Conservation (phyloP, 768 basidiomycete genomes). For the Pleurotus pulmonarius region DNA sequence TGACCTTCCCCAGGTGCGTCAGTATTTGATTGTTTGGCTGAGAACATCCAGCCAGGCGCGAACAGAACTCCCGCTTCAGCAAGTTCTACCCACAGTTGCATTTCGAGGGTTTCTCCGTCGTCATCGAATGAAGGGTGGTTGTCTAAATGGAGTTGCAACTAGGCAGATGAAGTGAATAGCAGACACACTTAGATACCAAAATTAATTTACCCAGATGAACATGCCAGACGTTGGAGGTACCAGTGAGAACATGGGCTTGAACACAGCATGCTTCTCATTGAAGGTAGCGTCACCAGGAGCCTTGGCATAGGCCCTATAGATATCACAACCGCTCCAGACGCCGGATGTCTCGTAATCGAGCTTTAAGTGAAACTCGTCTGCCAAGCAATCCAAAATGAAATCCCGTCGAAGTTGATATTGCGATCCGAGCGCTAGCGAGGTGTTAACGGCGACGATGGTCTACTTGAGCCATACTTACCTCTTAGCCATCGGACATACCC, state of each 20-base stretch:
- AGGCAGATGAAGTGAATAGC: neutral
- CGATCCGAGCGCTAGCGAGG: constrained; percentile 39
- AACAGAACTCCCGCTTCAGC: constrained; percentile 63
- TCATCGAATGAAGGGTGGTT: constrained; percentile 42
- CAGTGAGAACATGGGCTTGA: constrained; percentile 53
- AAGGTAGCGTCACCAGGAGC: constrained; percentile 12
- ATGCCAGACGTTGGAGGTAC: constrained; percentile 78
- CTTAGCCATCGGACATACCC: constrained; percentile 80
- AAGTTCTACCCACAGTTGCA: constrained; percentile 56
- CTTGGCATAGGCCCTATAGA: constrained; percentile 44
- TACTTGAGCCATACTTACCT: constrained; percentile 32
- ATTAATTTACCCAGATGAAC: constrained; percentile 64
- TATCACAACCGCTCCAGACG: constrained; percentile 32
- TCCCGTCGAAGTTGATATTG: constrained; percentile 61
- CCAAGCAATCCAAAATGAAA: constrained; percentile 60
- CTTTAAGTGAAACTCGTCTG: constrained; percentile 59
- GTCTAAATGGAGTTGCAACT: constrained; percentile 65
- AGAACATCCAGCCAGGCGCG: constrained; percentile 53
- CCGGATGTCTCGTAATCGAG: constrained; percentile 23
- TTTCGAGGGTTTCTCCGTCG: constrained; percentile 39
- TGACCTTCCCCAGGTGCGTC: constrained; percentile 36
- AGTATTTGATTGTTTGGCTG: constrained; percentile 23
- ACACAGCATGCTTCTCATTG: constrained; percentile 35
- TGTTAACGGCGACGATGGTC: neutral
- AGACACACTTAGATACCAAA: neutral